Base-by-base conservation (phyloP, 2,329 filamentous ascomycete species). In the Lasiodiplodia sp. region DNA sequence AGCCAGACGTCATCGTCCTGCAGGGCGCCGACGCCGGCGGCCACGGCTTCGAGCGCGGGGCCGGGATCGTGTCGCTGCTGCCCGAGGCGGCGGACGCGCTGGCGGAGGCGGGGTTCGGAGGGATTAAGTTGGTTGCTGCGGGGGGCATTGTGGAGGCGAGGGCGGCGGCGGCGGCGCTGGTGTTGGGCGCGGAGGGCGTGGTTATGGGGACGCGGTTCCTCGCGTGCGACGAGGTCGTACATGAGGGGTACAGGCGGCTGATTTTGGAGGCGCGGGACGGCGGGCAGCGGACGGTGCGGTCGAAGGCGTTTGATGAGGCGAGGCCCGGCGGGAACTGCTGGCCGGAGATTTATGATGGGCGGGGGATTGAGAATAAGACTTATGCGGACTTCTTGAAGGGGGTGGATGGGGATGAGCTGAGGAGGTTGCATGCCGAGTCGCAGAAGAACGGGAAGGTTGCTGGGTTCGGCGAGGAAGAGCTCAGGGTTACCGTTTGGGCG, bases 161-260 rank as follows among this genome's bases (percentile, higher is more conserved):
- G 51, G 86, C 86, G 0, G 85, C 85, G 1, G 85, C 86, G 2
- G 87, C 87, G 1, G 85, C 85, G 1, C 70, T 90, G 69, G 79
- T 83, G 1, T 77, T 90, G 10, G 88, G 87, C 2, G 81, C 82
- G 5, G 68, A 72, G 0, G 90, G 87, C 0, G 82, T 85, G 0
- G 86, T 83, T 0, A 83, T 92, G 81, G 90, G 90, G 0, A 92
- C 90, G 0, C 83, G 88, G 10, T 89, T 47, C 3, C n/a, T 47
- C 6, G 44, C 44, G 18, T 21, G 44, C n/a, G 44, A 47, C 5
- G 44, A 47, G 44, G 44, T 47, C 7, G 44, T 4, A 1, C 3
- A 8, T 4, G 18, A 18, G 44, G 44, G 2, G 40, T 47, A 21
- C 1, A 8, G 18, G 44, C 3, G 7, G 18, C 7, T 6, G n/a